Evolutionary conservation across 75 land plant species (phyloP), one percentile per base, ranked within the genome.

Genomic region (Pinus taeda): DNA sequence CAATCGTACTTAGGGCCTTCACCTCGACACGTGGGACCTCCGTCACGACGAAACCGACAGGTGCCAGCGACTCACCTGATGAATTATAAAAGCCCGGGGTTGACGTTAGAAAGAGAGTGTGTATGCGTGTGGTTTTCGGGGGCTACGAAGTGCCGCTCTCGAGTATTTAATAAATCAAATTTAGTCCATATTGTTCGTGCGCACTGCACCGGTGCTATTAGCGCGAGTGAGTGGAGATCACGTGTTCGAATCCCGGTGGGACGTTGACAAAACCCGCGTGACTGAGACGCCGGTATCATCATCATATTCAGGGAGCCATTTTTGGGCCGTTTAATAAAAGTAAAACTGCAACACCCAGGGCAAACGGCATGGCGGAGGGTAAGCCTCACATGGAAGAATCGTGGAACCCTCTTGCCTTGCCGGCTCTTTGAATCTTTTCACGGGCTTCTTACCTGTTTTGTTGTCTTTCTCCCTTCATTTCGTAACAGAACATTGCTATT

Each of bases 241-340:
- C 74, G 45, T 73, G 74, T 73, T 73, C 74, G 33, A 73, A 73
- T 73, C 74, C 74, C 22, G 74, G 62, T 18, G 7, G 15, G 74
- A 53, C 74, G 74, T 73, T 73, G 74, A 73, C 74, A 73, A 73
- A 73, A 49, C 7, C 12, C 55, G 12, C 55, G 55, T 49, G 55
- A 49, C 55, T 49, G 55, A 9, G 55, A 49, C 55, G 55, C 55
- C 55, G 55, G 55, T 13, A 49, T 49, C 11, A 49, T 49, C 55
- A 49, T 49, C 55, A 49, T 49, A 9, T 49, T 49, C 55, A 49
- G 55, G 55, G 12, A 49, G 55, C 55, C 55, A 49, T 49, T 49
- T 0, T 49, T 2, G 12, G 55, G 55, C 55, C 8, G 26, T 49
- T 49, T 49, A 9, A 49, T 49, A 49, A 45, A 45, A 7, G 53